phyloP scores from a whole-genome alignment of 257 asterid species.

The Solanum verrucosum region DNA sequence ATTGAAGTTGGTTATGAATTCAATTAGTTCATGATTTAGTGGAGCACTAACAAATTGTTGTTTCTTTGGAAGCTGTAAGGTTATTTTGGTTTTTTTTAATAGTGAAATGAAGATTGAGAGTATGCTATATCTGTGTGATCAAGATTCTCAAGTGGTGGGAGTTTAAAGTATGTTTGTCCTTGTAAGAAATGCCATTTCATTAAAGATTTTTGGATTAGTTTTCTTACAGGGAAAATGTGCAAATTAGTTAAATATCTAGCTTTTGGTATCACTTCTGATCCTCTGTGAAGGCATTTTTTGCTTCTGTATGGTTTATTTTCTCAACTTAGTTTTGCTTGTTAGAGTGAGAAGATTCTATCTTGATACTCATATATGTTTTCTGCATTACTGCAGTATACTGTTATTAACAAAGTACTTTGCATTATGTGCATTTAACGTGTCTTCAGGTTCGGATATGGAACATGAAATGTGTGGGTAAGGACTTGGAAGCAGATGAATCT shows the following conservation, averaged over 20 bases:
- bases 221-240: neutral
- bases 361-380: neutral
- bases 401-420: neutral
- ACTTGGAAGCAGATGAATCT: conserved; percentile 45
- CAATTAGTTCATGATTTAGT: neutral
- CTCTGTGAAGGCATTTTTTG: neutral
- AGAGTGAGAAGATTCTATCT: neutral
- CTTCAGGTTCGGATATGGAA: conserved; percentile 94
- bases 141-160: neutral
- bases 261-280: neutral
- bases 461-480: conserved; percentile 74
- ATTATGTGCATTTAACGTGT: neutral
- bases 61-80: neutral
- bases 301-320: neutral
- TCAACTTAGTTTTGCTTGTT: neutral
- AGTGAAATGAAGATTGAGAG: neutral
- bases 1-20: neutral
- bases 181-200: neutral
- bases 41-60: neutral
- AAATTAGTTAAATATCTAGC: neutral
- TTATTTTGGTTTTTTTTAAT: neutral
- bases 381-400: neutral
- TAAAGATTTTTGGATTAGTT: neutral
- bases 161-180: neutral
- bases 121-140: neutral